phyloP scores from a whole-genome alignment of 2,329 filamentous ascomycete genomes.

The Graphiopsis chlorocephala region DNA sequence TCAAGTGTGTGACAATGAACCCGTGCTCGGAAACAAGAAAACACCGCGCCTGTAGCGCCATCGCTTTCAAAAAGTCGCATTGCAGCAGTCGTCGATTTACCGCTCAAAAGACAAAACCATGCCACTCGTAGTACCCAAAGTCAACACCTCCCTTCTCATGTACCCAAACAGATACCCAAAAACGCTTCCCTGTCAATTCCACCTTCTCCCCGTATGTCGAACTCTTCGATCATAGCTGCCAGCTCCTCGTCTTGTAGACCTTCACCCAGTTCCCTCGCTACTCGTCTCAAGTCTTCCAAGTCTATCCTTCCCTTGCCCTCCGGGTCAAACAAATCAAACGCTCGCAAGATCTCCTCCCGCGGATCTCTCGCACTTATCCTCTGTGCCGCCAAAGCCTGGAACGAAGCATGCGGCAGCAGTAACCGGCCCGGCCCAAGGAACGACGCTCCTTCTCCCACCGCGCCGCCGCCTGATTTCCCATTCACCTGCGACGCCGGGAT shows the following conservation, averaged over 20 bases:
- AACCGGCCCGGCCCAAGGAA: conserved; percentile 56
- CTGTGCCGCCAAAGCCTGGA: conserved; percentile 71
- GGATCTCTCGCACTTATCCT: conserved; percentile 82
- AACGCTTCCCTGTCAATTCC: conserved; percentile 65
- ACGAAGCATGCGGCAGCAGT: conserved; percentile 68
- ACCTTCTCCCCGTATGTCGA: conserved; percentile 90
- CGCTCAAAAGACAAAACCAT: not conserved
- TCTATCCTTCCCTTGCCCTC: conserved; percentile 90
- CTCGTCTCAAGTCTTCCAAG: conserved; percentile 79
- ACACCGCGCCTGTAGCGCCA: not conserved
- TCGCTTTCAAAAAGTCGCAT: not conserved
- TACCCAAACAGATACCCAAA: conserved; percentile 61
- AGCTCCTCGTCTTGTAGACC: conserved; percentile 91
- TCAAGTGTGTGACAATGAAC: not conserved
- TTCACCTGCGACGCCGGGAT: conserved; percentile 47
- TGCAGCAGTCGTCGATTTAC: not conserved
- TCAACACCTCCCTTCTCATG: not conserved
- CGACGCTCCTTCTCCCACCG: conserved; percentile 24
- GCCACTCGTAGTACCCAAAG: not conserved
- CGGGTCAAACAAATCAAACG: conserved; percentile 90
- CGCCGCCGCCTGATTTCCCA: conserved; percentile 8
- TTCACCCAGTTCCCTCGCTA: conserved; percentile 88
- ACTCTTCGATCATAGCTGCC: conserved; percentile 94
- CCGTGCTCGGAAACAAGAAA: not conserved
- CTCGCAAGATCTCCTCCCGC: conserved; percentile 82